phyloP scores from a whole-genome alignment of 495 filamentous ascomycete species.

The Talaromyces borbonicus region DNA sequence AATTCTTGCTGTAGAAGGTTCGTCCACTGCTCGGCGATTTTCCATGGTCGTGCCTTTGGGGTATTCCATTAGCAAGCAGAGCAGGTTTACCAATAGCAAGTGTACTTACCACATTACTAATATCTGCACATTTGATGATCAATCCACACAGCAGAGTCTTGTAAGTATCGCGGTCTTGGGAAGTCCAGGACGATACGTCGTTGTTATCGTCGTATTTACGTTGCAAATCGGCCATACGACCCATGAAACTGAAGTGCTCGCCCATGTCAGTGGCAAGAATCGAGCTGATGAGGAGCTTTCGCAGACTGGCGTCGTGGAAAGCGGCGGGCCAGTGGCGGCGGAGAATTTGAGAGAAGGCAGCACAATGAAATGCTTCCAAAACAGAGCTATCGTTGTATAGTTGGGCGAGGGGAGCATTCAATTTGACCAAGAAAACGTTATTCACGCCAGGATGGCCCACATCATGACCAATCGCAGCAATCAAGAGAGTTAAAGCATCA shows the following conservation, averaged over 20 bases:
- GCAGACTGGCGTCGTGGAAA: conserved; percentile 63
- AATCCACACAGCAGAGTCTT: conserved; percentile 74
- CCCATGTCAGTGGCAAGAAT: conserved; percentile 98
- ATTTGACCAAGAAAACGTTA: conserved; percentile 86
- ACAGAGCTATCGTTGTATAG: conserved; percentile 97
- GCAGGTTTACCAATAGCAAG: neutral
- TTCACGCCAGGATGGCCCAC: conserved; percentile 97
- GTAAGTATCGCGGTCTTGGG: conserved; percentile 58
- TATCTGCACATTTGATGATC: conserved; percentile 96
- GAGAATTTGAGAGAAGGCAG: conserved; percentile 92
- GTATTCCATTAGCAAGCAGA: neutral
- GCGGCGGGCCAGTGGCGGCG: conserved; percentile 83
- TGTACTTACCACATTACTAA: conserved; percentile 82
- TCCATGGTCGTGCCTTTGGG: conserved; percentile 66
- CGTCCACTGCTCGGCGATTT: conserved; percentile 78
- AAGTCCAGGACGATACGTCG: conserved; percentile 56
- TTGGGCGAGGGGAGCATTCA: conserved; percentile 93
- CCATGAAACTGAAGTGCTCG: conserved; percentile 92
- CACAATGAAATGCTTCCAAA: conserved; percentile 94
- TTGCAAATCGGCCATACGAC: conserved; percentile 65
- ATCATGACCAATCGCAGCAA: conserved; percentile 94
- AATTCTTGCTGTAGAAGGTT: conserved; percentile 89
- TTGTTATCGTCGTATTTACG: conserved; percentile 57
- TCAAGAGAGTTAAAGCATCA: conserved; percentile 78
- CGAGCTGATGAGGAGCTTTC: conserved; percentile 85